A percentile compares a stretch with the other conserved stretches of the same genome.
phyloP scores from a whole-genome alignment of 2,329 filamentous ascomycete species.

The Sporothrix luriei region DNA sequence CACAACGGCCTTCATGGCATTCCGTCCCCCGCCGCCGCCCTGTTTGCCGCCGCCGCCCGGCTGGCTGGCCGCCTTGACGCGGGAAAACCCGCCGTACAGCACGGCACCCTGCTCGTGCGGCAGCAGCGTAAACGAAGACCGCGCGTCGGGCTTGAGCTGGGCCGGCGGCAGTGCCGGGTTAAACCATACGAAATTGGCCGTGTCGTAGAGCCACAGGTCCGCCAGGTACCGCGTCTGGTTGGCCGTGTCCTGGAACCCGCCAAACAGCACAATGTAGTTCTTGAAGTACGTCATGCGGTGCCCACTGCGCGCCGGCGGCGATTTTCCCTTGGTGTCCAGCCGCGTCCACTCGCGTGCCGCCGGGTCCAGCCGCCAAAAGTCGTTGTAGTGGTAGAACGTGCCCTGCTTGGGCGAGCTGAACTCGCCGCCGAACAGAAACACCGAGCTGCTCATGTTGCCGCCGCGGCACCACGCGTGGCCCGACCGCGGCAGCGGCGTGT shows the following conservation, averaged over 20 bases:
- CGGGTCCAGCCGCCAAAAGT: conserved; percentile 93
- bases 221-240: conserved; percentile 92
- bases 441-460: conserved; percentile 74
- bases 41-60: conserved; percentile 59
- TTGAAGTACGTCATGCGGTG: conserved; percentile 97
- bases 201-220: conserved; percentile 96
- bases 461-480: conserved; percentile 95
- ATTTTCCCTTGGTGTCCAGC: conserved; percentile 75
- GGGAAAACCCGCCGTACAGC: conserved; percentile 89
- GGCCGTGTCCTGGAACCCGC: conserved; percentile 95
- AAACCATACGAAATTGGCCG: conserved; percentile 81
- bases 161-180: conserved; percentile 73
- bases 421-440: conserved; percentile 95
- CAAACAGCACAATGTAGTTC: conserved; percentile 93
- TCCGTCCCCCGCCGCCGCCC: conserved; percentile 61
- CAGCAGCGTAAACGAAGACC: conserved; percentile 88
- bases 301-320: conserved; percentile 82
- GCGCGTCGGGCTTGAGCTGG: conserved; percentile 82
- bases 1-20: conserved; percentile 80
- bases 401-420: conserved; percentile 97
- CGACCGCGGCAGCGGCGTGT: conserved; percentile 84
- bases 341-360: conserved; percentile 85
- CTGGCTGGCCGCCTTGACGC: conserved; percentile 74
- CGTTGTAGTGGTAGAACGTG: conserved; percentile 98
- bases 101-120: conserved; percentile 90